These are phyloP conservation scores for Amauroascus niger DNA, from an alignment of 2,329 filamentous ascomycete genomes.

Conservation along the genomic window DNA sequence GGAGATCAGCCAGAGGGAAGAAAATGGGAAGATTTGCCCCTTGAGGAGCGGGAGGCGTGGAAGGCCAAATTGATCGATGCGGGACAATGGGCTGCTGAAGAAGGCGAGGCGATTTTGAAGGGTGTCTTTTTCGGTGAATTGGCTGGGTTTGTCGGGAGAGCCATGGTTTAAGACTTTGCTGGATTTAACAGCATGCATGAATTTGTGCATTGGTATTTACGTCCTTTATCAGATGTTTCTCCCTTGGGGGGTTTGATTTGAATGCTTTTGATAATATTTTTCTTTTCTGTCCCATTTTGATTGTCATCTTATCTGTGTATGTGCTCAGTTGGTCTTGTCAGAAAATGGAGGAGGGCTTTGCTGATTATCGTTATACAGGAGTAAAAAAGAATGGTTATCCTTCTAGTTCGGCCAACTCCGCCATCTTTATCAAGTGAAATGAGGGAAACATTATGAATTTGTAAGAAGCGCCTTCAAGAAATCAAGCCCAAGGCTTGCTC, in stretches of 20 bases:
- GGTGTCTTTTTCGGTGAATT: constrained; percentile 69
- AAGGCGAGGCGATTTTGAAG: constrained; percentile 67
- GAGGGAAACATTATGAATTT: too few relatives aligned
- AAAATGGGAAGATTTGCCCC: constrained; percentile 61
- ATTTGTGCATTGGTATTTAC: neutral
- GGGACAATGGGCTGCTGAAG: constrained; percentile 68
- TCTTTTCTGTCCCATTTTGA: too few relatives aligned
- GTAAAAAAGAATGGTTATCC: too few relatives aligned
- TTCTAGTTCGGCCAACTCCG: too few relatives aligned
- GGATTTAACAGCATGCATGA: neutral
- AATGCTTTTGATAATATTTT: too few relatives aligned
- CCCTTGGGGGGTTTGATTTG: neutral
- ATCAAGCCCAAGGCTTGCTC: too few relatives aligned
- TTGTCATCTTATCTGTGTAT: too few relatives aligned
- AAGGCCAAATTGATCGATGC: constrained; percentile 57
- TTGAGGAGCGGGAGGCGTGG: constrained; percentile 57
- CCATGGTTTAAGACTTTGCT: neutral
- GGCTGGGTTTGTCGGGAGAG: constrained; percentile 30
- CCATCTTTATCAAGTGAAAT: too few relatives aligned
- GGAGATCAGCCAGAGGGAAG: constrained; percentile 14
- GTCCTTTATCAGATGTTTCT: neutral
- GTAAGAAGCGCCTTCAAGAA: too few relatives aligned
- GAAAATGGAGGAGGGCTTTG: too few relatives aligned
- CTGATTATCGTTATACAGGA: too few relatives aligned
- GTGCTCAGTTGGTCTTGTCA: too few relatives aligned